Percentiles rank a stretch among this genome's conserved stretches.
Evolutionary conservation across 2,329 filamentous ascomycete species (phyloP).

Genomic region (Cytospora chrysosperma): DNA sequence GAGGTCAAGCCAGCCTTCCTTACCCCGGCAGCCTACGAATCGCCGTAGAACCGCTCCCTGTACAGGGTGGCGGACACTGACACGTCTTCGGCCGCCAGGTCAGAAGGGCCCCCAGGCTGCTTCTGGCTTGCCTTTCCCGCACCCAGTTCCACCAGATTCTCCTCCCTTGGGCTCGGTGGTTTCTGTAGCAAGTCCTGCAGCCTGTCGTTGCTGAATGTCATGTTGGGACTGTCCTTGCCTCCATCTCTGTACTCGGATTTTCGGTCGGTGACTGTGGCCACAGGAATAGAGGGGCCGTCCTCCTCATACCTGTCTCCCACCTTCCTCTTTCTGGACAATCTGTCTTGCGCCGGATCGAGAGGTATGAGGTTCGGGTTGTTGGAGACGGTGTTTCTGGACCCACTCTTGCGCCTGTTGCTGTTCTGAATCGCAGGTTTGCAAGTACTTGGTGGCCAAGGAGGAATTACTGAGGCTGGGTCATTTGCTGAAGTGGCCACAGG

Average conservation of each 20-base stretch:
- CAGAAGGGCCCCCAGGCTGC: neutral
- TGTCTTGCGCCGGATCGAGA: neutral
- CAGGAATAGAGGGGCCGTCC: neutral
- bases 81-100: neutral
- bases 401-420: neutral
- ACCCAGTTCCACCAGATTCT: neutral
- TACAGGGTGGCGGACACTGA: neutral
- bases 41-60: neutral
- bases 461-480: neutral
- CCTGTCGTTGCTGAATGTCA: neutral
- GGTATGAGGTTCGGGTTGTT: neutral
- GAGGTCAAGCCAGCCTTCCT: too few relatives aligned
- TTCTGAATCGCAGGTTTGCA: neutral
- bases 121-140: neutral
- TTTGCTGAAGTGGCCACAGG: neutral
- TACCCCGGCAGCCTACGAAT: neutral
- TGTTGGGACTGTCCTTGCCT: too few relatives aligned
- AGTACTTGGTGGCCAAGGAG: neutral
- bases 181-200: neutral
- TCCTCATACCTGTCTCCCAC: neutral
- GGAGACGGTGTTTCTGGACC: neutral
- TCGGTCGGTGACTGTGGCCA: too few relatives aligned
- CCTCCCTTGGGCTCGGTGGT: neutral
- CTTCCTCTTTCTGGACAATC: neutral
- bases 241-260: too few relatives aligned